These are phyloP conservation scores for Trichoderma hamatum DNA, from an alignment of 2,329 filamentous ascomycete genomes.

Conservation along the genomic window DNA sequence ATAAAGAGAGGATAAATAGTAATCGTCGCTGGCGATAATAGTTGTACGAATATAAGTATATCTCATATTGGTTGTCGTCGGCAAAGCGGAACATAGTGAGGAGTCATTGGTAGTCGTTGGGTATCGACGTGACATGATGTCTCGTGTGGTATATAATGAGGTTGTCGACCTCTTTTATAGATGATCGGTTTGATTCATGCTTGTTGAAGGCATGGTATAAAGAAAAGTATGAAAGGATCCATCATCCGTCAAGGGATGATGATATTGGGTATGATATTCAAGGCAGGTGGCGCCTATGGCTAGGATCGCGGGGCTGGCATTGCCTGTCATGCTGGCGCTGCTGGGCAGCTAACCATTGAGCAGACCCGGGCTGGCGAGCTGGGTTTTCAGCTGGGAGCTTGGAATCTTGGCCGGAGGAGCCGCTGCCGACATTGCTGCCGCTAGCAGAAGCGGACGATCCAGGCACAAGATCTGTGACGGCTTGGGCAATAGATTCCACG, in stretches of 20 bases:
- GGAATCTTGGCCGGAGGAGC: slow-evolving; percentile 53
- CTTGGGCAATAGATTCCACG: slow-evolving; percentile 71
- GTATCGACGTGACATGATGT: slow-evolving; percentile 23
- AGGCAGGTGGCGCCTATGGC: slow-evolving; percentile 44
- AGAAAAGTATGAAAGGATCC: neutral
- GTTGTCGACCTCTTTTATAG: neutral
- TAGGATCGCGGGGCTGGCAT: slow-evolving; percentile 50
- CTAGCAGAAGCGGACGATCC: slow-evolving; percentile 43
- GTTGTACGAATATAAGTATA: slow-evolving; percentile 30
- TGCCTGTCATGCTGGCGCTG: slow-evolving; percentile 47
- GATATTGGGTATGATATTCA: slow-evolving; percentile 28
- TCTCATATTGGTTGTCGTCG: slow-evolving; percentile 24
- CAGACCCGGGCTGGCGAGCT: slow-evolving; percentile 53
- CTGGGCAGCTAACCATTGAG: slow-evolving; percentile 56
- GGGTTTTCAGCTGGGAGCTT: slow-evolving; percentile 65
- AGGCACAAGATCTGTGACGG: slow-evolving; percentile 69
- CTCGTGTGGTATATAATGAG: slow-evolving; percentile 1
- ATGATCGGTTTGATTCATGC: neutral
- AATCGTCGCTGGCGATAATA: neutral
- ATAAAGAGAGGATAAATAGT: neutral
- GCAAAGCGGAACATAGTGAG: slow-evolving; percentile 7
- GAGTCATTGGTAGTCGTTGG: slow-evolving; percentile 25
- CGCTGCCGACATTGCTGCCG: slow-evolving; percentile 26
- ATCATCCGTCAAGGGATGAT: neutral
- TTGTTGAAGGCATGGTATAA: neutral